Conservation (phyloP, 805 yeast genomes). For the Teunomyces cretensis region DNA sequence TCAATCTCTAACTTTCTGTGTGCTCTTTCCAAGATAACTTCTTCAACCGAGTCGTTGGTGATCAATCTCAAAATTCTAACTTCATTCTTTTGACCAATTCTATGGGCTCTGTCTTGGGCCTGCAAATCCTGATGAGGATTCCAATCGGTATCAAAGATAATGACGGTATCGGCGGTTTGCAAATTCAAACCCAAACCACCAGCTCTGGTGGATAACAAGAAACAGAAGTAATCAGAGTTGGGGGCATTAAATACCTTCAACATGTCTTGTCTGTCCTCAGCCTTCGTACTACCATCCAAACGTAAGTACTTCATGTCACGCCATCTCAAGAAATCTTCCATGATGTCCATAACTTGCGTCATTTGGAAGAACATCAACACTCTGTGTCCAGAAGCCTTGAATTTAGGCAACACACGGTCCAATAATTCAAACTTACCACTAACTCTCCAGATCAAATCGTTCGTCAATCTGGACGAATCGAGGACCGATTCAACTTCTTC, state of each 20-base stretch:
- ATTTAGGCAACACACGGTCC: conserved; percentile 74
- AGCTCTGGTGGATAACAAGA: conserved; percentile 79
- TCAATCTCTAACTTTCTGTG: conserved; percentile 82
- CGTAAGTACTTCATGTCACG: conserved; percentile 68
- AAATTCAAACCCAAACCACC: conserved; percentile 86
- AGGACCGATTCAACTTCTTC: conserved; percentile 76
- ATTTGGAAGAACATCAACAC: conserved; percentile 82
- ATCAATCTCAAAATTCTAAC: conserved; percentile 79
- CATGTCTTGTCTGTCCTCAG: conserved; percentile 79
- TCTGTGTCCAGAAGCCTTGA: conserved; percentile 71
- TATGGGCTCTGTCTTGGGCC: conserved; percentile 87
- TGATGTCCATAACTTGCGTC: conserved; percentile 88
- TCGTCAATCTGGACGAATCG: conserved; percentile 61
- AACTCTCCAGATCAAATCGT: conserved; percentile 70
- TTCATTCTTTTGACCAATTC: conserved; percentile 88
- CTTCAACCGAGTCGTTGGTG: conserved; percentile 81
- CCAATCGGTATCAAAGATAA: conserved; percentile 88
- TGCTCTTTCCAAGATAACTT: conserved; percentile 77
- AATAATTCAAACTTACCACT: conserved; percentile 80
- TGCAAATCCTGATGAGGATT: conserved; percentile 90
- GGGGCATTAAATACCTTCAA: conserved; percentile 75
- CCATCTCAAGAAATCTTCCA: conserved; percentile 78
- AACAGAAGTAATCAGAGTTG: conserved; percentile 73
- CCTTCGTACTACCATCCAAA: conserved; percentile 80
- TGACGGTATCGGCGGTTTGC: conserved; percentile 86